Evolutionary conservation across 1,139 yeast species (phyloP).

Genomic region (Hyphopichia burtonii): DNA sequence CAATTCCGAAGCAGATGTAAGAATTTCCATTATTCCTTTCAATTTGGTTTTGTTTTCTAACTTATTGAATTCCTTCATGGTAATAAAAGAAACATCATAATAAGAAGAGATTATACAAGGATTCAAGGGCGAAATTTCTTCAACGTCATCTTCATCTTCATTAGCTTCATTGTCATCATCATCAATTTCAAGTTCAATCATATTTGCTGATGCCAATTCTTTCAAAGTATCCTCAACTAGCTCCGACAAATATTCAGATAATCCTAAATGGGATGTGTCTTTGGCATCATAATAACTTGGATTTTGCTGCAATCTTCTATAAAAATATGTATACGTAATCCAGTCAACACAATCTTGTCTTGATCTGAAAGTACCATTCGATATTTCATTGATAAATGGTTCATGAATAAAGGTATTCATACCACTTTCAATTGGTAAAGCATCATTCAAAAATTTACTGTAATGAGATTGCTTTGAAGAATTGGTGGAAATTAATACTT

Average conservation of each 20-base stretch:
- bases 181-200: slow-evolving; percentile 58
- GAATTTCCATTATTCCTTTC: slow-evolving; percentile 61
- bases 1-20: slow-evolving; percentile 70
- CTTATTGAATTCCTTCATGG: slow-evolving; percentile 61
- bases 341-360: slow-evolving; percentile 91
- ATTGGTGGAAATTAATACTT: slow-evolving; percentile 58
- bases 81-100: slow-evolving; percentile 59
- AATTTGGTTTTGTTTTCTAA: slow-evolving; percentile 57
- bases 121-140: slow-evolving; percentile 57
- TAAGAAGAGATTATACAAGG: slow-evolving; percentile 77
- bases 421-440: slow-evolving; percentile 84
- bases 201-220: slow-evolving; percentile 59
- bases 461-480: slow-evolving; percentile 60
- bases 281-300: slow-evolving; percentile 85
- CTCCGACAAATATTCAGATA: slow-evolving; percentile 82
- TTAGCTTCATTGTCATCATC: slow-evolving; percentile 32
- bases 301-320: slow-evolving; percentile 73
- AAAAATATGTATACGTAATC: slow-evolving; percentile 82
- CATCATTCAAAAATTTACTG: slow-evolving; percentile 66
- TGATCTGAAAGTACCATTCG: slow-evolving; percentile 58
- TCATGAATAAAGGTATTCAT: slow-evolving; percentile 61
- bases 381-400: slow-evolving; percentile 67
- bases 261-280: slow-evolving; percentile 61
- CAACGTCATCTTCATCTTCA: slow-evolving; percentile 39
- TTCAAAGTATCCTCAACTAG: slow-evolving; percentile 71